Percentiles rank a stretch among this genome's conserved stretches.
Evolutionary conservation across 352 stramenopile genomes (phyloP).

Genomic region (Globisporangium apiculatum): DNA sequence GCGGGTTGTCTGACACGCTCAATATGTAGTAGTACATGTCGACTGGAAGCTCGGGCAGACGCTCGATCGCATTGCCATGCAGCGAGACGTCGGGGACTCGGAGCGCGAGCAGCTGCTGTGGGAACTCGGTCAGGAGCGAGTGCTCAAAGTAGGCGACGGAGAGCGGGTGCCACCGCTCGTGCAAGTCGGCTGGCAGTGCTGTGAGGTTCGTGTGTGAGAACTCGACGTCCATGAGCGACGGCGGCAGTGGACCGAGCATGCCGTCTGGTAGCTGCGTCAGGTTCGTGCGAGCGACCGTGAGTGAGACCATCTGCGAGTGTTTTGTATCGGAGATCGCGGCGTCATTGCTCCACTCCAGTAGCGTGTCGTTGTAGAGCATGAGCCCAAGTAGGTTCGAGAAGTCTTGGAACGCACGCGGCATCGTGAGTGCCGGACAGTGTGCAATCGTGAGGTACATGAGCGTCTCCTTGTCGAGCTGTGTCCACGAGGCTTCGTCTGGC

Average conservation of each 20-base stretch:
- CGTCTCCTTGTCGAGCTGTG: too few relatives aligned
- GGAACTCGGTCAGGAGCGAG: conserved; percentile 8
- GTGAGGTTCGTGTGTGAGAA: conserved; percentile 18
- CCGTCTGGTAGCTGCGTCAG: conserved; percentile 5
- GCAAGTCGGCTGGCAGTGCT: conserved; percentile 7
- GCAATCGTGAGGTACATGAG: too few relatives aligned
- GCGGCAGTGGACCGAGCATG: conserved; percentile 2
- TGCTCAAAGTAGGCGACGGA: conserved; percentile 18
- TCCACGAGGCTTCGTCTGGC: too few relatives aligned
- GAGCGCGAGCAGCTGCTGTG: not conserved
- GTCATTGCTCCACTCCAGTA: conserved; percentile 8
- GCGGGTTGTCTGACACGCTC: not conserved
- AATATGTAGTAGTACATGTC: too few relatives aligned
- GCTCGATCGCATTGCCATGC: not conserved
- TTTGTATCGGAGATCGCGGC: not conserved
- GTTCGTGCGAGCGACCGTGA: conserved; percentile 1
- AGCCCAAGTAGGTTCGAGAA: conserved; percentile 23
- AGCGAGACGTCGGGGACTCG: not conserved
- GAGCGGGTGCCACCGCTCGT: conserved; percentile 14
- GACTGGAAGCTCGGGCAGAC: too few relatives aligned
- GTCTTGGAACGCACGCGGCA: conserved; percentile 11
- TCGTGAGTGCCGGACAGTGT: conserved; percentile 1
- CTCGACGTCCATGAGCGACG: conserved; percentile 10
- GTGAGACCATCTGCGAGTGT: not conserved
- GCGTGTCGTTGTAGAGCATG: conserved; percentile 24